phyloP scores from a whole-genome alignment of 2,329 filamentous ascomycete species.

The Lachnum nothofagi region DNA sequence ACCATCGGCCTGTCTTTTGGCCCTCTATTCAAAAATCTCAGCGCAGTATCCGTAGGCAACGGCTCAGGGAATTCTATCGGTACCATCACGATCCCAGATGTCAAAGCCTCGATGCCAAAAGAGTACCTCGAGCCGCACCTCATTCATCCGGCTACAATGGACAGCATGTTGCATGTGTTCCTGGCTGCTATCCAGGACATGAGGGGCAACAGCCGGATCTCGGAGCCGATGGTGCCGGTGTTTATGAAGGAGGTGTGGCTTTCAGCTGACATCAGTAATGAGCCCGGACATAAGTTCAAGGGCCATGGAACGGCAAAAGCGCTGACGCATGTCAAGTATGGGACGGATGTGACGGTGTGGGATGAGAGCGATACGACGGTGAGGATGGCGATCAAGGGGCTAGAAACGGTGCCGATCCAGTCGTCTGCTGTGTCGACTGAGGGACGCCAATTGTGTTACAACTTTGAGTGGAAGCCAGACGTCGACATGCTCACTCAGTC shows the following conservation, averaged over 20 bases:
- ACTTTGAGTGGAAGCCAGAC: conserved; percentile 7
- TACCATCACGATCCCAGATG: conserved; percentile 13
- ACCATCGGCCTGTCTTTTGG: conserved; percentile 32
- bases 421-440: conserved; percentile 10
- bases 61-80: background rate
- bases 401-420: conserved; percentile 30
- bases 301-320: conserved; percentile 25
- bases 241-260: conserved; percentile 33
- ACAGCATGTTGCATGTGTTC: conserved; percentile 33
- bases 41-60: conserved; percentile 4
- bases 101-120: conserved; percentile 32
- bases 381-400: conserved; percentile 26
- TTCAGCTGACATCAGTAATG: conserved; percentile 25
- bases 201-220: conserved; percentile 21
- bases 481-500: background rate
- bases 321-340: conserved; percentile 20
- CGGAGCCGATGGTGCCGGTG: conserved; percentile 29
- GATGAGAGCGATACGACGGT: conserved; percentile 14
- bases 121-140: conserved; percentile 31
- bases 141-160: conserved; percentile 35
- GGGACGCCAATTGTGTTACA: conserved; percentile 2
- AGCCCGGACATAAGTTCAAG: conserved; percentile 21
- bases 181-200: conserved; percentile 26
- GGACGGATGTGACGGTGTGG: conserved; percentile 20
- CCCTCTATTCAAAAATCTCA: conserved; percentile 28